These are phyloP conservation scores for Fusarium floridanum DNA, from an alignment of 2,329 filamentous ascomycete species.

Conservation along the genomic window DNA sequence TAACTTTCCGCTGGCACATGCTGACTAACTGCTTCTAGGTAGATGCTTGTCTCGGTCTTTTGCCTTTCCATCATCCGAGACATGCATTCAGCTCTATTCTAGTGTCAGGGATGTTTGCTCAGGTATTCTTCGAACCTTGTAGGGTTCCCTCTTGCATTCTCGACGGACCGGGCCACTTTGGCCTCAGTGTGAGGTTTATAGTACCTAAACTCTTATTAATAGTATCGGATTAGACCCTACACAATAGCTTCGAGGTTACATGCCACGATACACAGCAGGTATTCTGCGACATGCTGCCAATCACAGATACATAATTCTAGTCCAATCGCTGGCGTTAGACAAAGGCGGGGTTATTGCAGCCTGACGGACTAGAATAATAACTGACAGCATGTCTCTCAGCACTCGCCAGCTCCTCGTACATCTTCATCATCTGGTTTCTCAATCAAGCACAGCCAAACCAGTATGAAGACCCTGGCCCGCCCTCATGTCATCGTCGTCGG, in stretches of 20 bases:
- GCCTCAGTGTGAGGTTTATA: not conserved
- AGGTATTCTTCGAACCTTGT: not conserved
- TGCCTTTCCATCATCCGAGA: not conserved
- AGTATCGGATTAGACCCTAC: not conserved
- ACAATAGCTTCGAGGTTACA: not conserved
- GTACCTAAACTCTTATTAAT: not conserved
- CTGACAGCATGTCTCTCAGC: not conserved
- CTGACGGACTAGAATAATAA: constrained; percentile 5
- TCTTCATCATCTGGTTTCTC: constrained; percentile 4
- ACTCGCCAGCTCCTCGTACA: not conserved
- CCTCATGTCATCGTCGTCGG: constrained; percentile 31
- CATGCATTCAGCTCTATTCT: not conserved
- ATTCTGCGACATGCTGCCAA: constrained; percentile 5
- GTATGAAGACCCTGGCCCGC: not conserved
- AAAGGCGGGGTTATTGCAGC: constrained; percentile 7
- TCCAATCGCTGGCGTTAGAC: constrained; percentile 2
- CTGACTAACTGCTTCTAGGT: not conserved
- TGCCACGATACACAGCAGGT: not conserved
- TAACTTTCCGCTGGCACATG: not conserved
- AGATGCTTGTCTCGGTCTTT: not conserved
- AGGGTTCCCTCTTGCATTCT: not conserved
- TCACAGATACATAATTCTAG: constrained; percentile 2
- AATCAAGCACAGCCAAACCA: constrained; percentile 5
- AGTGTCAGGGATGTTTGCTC: not conserved
- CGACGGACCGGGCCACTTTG: not conserved